phyloP scores from a whole-genome alignment of 768 basidiomycete species.

The Lactarius akahatsu region DNA sequence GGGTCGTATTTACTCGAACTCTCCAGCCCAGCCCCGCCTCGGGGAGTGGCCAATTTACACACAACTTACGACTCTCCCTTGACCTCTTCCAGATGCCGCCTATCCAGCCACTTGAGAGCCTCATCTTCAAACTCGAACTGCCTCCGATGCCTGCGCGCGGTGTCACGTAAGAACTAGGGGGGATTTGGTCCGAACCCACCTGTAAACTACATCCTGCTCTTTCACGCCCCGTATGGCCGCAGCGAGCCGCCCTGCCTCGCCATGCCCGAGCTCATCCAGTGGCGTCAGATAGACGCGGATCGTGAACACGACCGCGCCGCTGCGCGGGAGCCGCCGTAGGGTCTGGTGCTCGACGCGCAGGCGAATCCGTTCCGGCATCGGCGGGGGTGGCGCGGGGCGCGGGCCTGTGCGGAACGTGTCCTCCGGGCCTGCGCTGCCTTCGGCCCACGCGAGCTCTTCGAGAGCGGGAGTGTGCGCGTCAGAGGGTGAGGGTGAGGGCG shows the following conservation, averaged over 20 bases:
- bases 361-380: constrained; percentile 45
- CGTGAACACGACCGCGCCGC: constrained; percentile 63
- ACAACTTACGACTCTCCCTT: constrained; percentile 4
- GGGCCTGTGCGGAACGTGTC: constrained; percentile 37
- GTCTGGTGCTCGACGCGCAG: constrained; percentile 62
- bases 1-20: neutral
- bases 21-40: neutral
- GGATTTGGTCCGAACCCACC: constrained; percentile 39
- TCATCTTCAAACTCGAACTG: constrained; percentile 37
- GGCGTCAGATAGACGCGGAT: constrained; percentile 61
- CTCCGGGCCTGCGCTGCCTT: constrained; percentile 55
- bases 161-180: neutral
- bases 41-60: neutral
- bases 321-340: constrained; percentile 55
- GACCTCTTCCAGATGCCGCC: constrained; percentile 38
- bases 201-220: constrained; percentile 44
- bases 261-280: constrained; percentile 48
- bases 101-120: constrained; percentile 40
- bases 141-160: constrained; percentile 38
- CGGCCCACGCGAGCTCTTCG: constrained; percentile 66
- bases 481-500: constrained; percentile 30
- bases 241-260: constrained; percentile 58
- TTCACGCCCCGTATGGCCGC: constrained; percentile 61
- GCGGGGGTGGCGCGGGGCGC: constrained; percentile 7
- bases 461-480: constrained; percentile 46